These are phyloP conservation scores for Syzygium aqueum DNA, from an alignment of 345 rosid species.

Conservation along the genomic window DNA sequence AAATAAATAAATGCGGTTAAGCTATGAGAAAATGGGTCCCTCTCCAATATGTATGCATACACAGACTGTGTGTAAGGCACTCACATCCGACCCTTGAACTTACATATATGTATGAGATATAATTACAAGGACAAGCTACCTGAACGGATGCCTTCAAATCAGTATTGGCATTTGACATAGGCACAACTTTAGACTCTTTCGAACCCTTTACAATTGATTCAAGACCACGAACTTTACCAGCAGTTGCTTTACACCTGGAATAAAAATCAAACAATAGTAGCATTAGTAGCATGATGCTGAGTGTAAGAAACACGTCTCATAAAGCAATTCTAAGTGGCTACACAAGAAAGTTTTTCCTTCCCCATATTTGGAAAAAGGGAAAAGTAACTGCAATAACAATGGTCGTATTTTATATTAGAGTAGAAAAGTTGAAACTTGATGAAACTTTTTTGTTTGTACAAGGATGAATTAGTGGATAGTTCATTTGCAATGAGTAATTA, in stretches of 20 bases:
- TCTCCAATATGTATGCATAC: not conserved
- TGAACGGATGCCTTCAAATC: conserved; percentile 24
- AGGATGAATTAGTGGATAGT: not conserved
- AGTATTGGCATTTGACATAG: conserved; percentile 33
- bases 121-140: conserved; percentile 8
- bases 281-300: not conserved
- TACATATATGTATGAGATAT: not conserved
- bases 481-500: not conserved
- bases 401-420: not conserved
- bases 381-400: not conserved
- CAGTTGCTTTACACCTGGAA: conserved; percentile 24
- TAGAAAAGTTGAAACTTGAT: not conserved
- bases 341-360: not conserved
- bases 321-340: not conserved
- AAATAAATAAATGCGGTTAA: not conserved
- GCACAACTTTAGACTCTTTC: conserved; percentile 28
- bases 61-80: not conserved
- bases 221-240: conserved; percentile 17
- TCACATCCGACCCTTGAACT: not conserved
- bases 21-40: not conserved
- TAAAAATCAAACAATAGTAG: not conserved
- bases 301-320: not conserved
- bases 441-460: not conserved
- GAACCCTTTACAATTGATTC: conserved; percentile 14
- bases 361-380: not conserved